A percentile compares a stretch with the other conserved stretches of the same genome.
Evolutionary conservation across 441 rosid genomes (phyloP).

Genomic region (Daphne laureola): DNA sequence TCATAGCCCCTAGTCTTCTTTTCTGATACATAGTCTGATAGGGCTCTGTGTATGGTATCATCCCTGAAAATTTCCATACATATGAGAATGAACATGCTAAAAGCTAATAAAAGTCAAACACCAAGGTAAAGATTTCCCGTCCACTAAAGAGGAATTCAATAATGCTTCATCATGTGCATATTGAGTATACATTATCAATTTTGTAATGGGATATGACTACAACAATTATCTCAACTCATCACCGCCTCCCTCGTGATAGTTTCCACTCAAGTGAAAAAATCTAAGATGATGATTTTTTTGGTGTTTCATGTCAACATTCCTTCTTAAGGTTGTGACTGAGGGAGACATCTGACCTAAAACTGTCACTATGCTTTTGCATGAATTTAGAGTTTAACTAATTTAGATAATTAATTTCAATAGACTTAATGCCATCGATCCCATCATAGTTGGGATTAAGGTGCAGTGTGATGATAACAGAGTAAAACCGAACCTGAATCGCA

Average conservation of each 20-base stretch:
- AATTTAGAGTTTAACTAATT: too few species aligned
- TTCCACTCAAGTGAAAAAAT: too few species aligned
- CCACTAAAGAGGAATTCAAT: conserved; percentile 1
- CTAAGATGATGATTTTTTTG: neutral
- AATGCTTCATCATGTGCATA: too few species aligned
- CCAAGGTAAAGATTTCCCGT: too few species aligned
- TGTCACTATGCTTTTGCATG: too few species aligned
- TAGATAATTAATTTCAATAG: too few species aligned
- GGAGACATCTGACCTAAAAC: too few species aligned
- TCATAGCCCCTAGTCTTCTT: conserved; percentile 91
- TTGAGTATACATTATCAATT: too few species aligned
- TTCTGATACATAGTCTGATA: conserved; percentile 94
- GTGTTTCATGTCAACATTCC: too few species aligned
- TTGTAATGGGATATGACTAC: conserved; percentile 9
- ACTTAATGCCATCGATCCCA: neutral
- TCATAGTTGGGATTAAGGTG: too few species aligned
- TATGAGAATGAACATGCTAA: conserved; percentile 13
- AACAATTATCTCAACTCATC: neutral
- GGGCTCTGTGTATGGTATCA: conserved; percentile 94
- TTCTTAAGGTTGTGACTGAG: too few species aligned
- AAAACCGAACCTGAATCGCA: conserved; percentile 79
- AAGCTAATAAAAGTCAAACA: conserved; percentile 2
- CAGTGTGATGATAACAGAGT: conserved; percentile 5
- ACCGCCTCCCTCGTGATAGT: too few species aligned
- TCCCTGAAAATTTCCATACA: conserved; percentile 37